These are phyloP conservation scores for Chaetomiaceae sp. DNA, from an alignment of 2,329 filamentous ascomycete species.

Conservation along the genomic window DNA sequence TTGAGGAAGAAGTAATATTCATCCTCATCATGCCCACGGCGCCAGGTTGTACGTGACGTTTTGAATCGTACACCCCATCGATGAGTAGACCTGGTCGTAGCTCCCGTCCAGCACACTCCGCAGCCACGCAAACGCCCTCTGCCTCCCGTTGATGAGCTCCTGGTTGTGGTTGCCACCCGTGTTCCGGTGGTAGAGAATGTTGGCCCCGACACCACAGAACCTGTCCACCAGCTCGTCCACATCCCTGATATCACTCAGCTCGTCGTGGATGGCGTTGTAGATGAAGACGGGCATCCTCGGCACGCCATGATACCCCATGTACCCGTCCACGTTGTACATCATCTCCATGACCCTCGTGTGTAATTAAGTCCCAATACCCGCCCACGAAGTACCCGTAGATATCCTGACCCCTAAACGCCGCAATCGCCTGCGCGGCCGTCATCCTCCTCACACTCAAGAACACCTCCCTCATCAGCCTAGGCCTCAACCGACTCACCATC, in stretches of 20 bases:
- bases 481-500: constrained; percentile 29
- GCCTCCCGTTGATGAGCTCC: constrained; percentile 28
- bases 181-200: constrained; percentile 43
- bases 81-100: constrained; percentile 12
- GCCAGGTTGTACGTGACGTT: constrained; percentile 19
- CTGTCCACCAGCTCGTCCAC: constrained; percentile 38
- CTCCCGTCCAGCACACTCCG: constrained; percentile 19
- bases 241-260: constrained; percentile 38
- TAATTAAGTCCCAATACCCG: constrained; percentile 29
- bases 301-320: constrained; percentile 36
- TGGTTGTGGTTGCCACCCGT: constrained; percentile 37
- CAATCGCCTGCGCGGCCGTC: constrained; percentile 29
- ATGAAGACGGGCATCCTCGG: constrained; percentile 43
- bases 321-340: constrained; percentile 31
- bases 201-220: constrained; percentile 39
- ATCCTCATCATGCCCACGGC: constrained; percentile 9
- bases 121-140: constrained; percentile 26
- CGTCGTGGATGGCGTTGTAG: constrained; percentile 44
- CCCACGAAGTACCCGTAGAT: constrained; percentile 40
- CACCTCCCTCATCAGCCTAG: constrained; percentile 32
- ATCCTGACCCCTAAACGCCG: constrained; percentile 32
- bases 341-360: constrained; percentile 23
- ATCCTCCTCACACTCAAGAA: constrained; percentile 31
- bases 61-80: constrained; percentile 19
- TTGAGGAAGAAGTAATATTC: not conserved